These are phyloP conservation scores for Sungouiozyma ichnusensis DNA, from an alignment of 805 yeast genomes.

Conservation along the genomic window DNA sequence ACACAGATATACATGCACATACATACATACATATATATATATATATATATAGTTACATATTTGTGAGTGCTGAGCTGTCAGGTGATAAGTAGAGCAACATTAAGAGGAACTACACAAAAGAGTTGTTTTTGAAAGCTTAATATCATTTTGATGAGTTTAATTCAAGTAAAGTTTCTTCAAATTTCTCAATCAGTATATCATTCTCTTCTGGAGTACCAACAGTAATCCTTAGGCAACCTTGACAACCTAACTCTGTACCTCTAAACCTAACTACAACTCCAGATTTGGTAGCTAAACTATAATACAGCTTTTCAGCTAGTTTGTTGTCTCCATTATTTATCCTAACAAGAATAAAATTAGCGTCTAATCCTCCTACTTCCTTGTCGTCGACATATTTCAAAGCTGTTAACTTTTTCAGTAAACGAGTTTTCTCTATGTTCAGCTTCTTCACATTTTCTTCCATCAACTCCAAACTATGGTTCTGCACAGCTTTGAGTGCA, in stretches of 20 bases:
- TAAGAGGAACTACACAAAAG: no score
- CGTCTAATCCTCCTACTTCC: constrained; percentile 73
- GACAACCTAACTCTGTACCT: constrained; percentile 83
- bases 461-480: constrained; percentile 52
- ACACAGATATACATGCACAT: no score
- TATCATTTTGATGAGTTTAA: constrained; percentile 2
- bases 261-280: constrained; percentile 84
- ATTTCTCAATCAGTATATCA: constrained; percentile 39
- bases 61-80: no score
- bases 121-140: no score
- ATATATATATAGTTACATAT: no score
- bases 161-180: constrained; percentile 28
- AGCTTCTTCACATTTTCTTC: constrained; percentile 40
- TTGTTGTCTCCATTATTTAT: constrained; percentile 70
- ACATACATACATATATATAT: no score
- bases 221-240: constrained; percentile 79
- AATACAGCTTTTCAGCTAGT: constrained; percentile 58
- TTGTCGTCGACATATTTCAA: constrained; percentile 54
- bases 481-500: constrained; percentile 62
- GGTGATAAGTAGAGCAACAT: no score
- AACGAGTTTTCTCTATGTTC: constrained; percentile 41
- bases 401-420: constrained; percentile 43
- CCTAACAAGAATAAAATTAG: constrained; percentile 75
- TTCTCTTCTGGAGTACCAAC: constrained; percentile 80
- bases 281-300: constrained; percentile 55